Conservation (phyloP, 2,329 filamentous ascomycete species). For the Neopestalotiopsis sp. region DNA sequence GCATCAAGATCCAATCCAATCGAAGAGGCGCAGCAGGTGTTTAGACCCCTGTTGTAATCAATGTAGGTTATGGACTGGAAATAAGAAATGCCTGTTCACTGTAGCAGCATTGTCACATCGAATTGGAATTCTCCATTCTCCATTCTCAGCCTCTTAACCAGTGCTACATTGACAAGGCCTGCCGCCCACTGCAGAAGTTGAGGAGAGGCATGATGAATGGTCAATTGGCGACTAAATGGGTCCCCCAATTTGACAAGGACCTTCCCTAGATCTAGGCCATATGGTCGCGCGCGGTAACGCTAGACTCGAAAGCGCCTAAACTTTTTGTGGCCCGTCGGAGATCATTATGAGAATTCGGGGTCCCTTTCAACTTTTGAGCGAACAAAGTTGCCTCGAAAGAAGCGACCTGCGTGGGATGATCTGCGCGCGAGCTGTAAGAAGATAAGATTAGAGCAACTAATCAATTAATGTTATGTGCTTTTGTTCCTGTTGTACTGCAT, state of each 20-base stretch:
- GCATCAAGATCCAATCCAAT: neutral
- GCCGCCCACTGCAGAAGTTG: no score
- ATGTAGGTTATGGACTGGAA: neutral
- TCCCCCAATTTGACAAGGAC: neutral
- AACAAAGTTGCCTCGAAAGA: slow-evolving; percentile 6
- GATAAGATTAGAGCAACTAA: neutral
- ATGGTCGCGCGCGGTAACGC: slow-evolving; percentile 13
- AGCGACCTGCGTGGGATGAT: slow-evolving; percentile 9
- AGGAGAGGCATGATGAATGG: neutral
- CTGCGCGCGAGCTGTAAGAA: neutral
- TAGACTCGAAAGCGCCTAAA: neutral
- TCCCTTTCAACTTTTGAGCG: neutral
- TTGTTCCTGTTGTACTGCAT: neutral
- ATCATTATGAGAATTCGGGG: neutral
- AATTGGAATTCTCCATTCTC: neutral
- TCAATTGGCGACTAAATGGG: neutral
- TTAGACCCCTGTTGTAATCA: neutral
- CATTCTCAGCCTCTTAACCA: neutral
- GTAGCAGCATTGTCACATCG: neutral
- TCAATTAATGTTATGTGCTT: neutral
- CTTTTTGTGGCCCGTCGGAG: neutral
- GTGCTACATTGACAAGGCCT: no score
- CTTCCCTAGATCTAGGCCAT: neutral
- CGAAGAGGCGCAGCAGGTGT: neutral
- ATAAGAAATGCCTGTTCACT: neutral